These are phyloP conservation scores for Xenoacremonium recifei DNA, from an alignment of 2,329 filamentous ascomycete species.

Conservation along the genomic window DNA sequence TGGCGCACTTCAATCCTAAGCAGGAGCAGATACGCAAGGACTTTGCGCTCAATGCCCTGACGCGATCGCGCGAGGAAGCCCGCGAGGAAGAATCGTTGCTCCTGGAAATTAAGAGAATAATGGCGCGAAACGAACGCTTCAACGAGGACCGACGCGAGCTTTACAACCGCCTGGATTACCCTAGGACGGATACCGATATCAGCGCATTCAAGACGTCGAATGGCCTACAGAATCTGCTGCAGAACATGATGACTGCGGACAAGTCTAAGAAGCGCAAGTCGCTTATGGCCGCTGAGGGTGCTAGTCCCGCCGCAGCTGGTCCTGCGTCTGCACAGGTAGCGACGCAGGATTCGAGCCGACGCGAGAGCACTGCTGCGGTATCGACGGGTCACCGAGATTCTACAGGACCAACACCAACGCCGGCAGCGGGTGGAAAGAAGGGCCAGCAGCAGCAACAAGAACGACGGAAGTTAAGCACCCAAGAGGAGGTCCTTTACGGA, in stretches of 20 bases:
- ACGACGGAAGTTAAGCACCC: constrained; percentile 68
- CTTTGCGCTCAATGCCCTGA: constrained; percentile 76
- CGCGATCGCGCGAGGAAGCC: constrained; percentile 80
- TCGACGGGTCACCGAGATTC: constrained; percentile 39
- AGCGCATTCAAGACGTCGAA: constrained; percentile 76
- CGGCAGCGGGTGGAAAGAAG: constrained; percentile 50
- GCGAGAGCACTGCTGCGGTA: constrained; percentile 55
- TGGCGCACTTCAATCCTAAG: constrained; percentile 80
- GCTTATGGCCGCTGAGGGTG: constrained; percentile 59
- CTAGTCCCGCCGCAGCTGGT: constrained; percentile 35
- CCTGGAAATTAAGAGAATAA: constrained; percentile 87
- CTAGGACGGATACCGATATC: constrained; percentile 67
- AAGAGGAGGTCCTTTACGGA: constrained; percentile 78
- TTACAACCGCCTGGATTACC: constrained; percentile 83
- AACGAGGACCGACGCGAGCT: constrained; percentile 86
- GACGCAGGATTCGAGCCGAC: constrained; percentile 38
- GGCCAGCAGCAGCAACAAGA: constrained; percentile 39
- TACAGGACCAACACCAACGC: constrained; percentile 31
- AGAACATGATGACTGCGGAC: constrained; percentile 79
- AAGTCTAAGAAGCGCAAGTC: constrained; percentile 87
- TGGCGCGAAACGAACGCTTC: constrained; percentile 80
- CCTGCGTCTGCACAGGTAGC: constrained; percentile 27
- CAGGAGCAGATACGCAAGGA: constrained; percentile 81
- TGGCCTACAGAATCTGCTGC: constrained; percentile 75
- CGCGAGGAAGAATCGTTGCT: constrained; percentile 89